Conservation (phyloP, 164 flowering plant species). For the Hamamelis virginiana region DNA sequence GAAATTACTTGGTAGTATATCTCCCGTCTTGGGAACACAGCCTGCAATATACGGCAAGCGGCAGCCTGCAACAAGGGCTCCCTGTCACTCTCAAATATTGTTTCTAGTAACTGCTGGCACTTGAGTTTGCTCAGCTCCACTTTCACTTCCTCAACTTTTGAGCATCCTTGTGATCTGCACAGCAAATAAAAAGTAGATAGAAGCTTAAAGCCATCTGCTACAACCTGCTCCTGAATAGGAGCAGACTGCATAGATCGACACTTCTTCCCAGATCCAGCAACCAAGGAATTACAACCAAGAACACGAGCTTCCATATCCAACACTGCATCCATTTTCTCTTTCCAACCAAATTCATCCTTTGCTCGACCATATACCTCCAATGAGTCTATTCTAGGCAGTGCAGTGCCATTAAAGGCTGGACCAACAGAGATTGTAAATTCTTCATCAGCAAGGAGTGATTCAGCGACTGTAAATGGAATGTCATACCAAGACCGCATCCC, state of each 20-base stretch:
- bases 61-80: slow-evolving; percentile 84
- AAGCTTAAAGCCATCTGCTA: slow-evolving; percentile 90
- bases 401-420: slow-evolving; percentile 76
- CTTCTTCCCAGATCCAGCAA: slow-evolving; percentile 61
- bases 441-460: slow-evolving; percentile 97
- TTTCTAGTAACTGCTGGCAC: slow-evolving; percentile 72
- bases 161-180: slow-evolving; percentile 41
- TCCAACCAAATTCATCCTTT: slow-evolving; percentile 99
- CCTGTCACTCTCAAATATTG: slow-evolving; percentile 85
- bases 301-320: slow-evolving; percentile 91
- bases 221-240: slow-evolving; percentile 81
- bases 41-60: slow-evolving; percentile 87
- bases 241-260: slow-evolving; percentile 58
- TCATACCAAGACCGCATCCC: slow-evolving; percentile 99
- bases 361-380: slow-evolving; percentile 96
- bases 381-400: slow-evolving; percentile 84
- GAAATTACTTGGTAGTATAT: slow-evolving; percentile 68
- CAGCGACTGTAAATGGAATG: slow-evolving; percentile 93
- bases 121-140: slow-evolving; percentile 57
- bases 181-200: slow-evolving; percentile 63
- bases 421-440: slow-evolving; percentile 81
- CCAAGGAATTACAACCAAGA: slow-evolving; percentile 61
- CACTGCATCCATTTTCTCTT: slow-evolving; percentile 93
- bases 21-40: slow-evolving; percentile 77
- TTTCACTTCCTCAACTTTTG: slow-evolving; percentile 55